Conservation (phyloP, 306 rosid genomes). For the Cyclanthera cordifolia region DNA sequence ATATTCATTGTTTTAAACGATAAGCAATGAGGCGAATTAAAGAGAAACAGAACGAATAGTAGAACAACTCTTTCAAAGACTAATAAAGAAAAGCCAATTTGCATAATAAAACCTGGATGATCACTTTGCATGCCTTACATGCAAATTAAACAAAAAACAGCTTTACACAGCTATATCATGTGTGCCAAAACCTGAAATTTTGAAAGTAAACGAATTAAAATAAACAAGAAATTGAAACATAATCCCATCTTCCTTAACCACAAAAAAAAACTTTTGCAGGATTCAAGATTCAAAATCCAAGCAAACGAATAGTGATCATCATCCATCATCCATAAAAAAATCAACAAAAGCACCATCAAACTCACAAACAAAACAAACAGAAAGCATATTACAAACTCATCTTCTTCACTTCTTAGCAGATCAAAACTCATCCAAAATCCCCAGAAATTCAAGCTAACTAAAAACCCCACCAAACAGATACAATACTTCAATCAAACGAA, state of each 20-base stretch:
- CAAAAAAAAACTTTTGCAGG: neutral
- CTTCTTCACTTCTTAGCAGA: constrained; percentile 3
- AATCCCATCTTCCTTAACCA: neutral
- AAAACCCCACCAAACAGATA: no score
- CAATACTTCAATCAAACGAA: neutral
- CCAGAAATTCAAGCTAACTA: neutral
- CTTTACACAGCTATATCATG: no score
- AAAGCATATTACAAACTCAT: neutral
- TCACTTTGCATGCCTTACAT: no score
- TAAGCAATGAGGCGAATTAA: no score
- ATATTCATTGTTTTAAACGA: no score
- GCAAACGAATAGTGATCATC: neutral
- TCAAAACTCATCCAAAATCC: neutral
- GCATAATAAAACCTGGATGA: no score
- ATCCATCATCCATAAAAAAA: neutral
- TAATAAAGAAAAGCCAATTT: no score
- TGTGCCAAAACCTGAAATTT: neutral
- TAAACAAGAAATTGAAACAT: neutral
- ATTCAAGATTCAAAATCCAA: neutral
- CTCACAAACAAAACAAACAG: neutral
- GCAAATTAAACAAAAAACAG: no score
- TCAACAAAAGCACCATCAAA: neutral
- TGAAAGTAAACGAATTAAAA: neutral
- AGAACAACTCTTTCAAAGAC: no score
- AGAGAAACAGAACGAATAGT: no score